Evolutionary conservation across 202 grass and related monocot genomes (phyloP), one percentile per base, ranked within the genome.

Genomic region (Musa balbisiana): DNA sequence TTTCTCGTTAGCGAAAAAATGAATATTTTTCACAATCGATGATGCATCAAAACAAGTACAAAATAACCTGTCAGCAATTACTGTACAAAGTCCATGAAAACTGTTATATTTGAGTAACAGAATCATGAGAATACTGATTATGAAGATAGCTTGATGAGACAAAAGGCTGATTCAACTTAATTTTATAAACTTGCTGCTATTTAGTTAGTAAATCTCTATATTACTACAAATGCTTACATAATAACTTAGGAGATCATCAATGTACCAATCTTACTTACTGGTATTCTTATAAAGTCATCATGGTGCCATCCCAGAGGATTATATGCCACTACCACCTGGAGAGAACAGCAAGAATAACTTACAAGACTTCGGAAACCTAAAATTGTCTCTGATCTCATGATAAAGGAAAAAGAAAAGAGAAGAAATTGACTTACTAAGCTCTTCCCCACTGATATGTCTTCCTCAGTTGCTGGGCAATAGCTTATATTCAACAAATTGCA

Each of bases 401-500:
- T 68, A 66, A 55, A 9, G 49, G 15, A 43, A 2, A 78, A 71
- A 50, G 53, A 69, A 81, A 83, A 72, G 73, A 26, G 49, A 22
- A 80, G 13, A 59, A 62, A 51, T 56, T 53, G 82, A 82, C 82
- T 73, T 87, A 97, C 93, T 79, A 97, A 91, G 69, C 65, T 87
- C 80, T 86, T 88, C 52, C 56, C 72, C 53, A 54, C 62, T 68
- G 84, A 87, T 83, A 89, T 87, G 68, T 78, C 73, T 84, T 92
- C 54, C 79, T 97, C 93, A 19, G 90, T 92, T 79, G 90, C 60
- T 85, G 90, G 90, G 55, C 93, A 97, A 80, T 97, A 92, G 84
- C 93, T 97, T 87, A 97, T 91, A 87, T 97, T 97, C 50, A 97
- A 82, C 19, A 97, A 89, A 81, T 85, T 80, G 76, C 93, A 97